A percentile compares a stretch with the other conserved stretches of the same genome.
Conservation (phyloP, 768 basidiomycete species). For the Termitomyces sp. region DNA sequence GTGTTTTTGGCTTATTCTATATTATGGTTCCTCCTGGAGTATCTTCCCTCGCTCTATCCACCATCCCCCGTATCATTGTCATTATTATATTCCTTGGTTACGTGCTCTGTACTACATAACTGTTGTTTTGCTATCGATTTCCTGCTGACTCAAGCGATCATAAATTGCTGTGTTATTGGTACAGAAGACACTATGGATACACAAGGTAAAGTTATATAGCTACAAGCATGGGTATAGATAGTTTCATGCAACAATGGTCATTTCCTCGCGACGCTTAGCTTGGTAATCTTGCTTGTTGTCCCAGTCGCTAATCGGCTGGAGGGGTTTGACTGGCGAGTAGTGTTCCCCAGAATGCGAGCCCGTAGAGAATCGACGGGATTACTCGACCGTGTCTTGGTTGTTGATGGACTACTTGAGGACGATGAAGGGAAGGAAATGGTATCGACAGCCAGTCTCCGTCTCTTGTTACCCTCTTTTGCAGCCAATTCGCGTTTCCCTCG, state of each 20-base stretch:
- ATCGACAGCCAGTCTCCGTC: constrained; percentile 37
- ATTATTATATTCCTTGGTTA: constrained; percentile 36
- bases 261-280: background rate
- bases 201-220: background rate
- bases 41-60: constrained; percentile 21
- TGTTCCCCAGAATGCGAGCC: constrained; percentile 57
- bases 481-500: constrained; percentile 46
- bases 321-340: constrained; percentile 36
- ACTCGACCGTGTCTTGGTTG: constrained; percentile 10
- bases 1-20: constrained; percentile 27
- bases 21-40: constrained; percentile 39
- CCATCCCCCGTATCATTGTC: constrained; percentile 31
- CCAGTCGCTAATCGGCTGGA: constrained; percentile 7
- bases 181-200: constrained; percentile 1
- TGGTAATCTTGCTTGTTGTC: background rate
- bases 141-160: constrained; percentile 22
- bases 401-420: constrained; percentile 17
- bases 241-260: background rate
- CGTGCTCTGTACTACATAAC: constrained; percentile 49
- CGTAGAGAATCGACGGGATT: constrained; percentile 41
- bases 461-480: constrained; percentile 41
- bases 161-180: background rate
- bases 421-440: constrained; percentile 23
- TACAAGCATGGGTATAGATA: background rate
- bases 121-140: constrained; percentile 67